Conservation (phyloP, 768 basidiomycete genomes). For the Aureoboletus auriporus region DNA sequence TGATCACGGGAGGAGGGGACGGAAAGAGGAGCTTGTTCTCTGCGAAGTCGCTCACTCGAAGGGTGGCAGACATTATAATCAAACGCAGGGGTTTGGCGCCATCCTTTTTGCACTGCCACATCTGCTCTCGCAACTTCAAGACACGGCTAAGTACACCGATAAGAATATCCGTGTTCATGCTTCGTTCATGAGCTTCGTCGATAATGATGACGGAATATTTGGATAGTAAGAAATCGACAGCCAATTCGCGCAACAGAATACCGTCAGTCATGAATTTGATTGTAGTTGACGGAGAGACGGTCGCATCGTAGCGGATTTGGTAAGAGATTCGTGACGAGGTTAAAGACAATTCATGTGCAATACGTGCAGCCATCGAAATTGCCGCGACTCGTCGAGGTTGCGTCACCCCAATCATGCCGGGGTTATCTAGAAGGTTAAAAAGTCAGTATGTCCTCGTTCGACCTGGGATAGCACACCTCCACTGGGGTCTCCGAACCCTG, state of each 20-base stretch:
- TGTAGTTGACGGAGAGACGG: slow-evolving; percentile 80
- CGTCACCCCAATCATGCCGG: slow-evolving; percentile 97
- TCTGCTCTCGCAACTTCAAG: slow-evolving; percentile 79
- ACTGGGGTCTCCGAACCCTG: slow-evolving; percentile 81
- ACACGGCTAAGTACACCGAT: slow-evolving; percentile 97
- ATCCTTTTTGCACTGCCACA: slow-evolving; percentile 80
- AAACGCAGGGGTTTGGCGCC: slow-evolving; percentile 82
- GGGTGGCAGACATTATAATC: slow-evolving; percentile 98
- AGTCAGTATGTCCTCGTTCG: slow-evolving; percentile 1
- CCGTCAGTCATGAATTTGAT: slow-evolving; percentile 99
- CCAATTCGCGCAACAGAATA: slow-evolving; percentile 88
- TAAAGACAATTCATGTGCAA: slow-evolving; percentile 88
- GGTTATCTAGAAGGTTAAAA: slow-evolving; percentile 63
- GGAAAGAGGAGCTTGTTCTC: slow-evolving; percentile 81
- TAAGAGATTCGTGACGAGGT: slow-evolving; percentile 83
- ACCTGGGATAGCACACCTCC: slow-evolving; percentile 53
- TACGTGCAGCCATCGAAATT: slow-evolving; percentile 91
- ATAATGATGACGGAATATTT: slow-evolving; percentile 95
- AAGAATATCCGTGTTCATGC: slow-evolving; percentile 96
- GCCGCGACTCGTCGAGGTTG: slow-evolving; percentile 98
- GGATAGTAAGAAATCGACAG: slow-evolving; percentile 87
- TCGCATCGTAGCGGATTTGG: slow-evolving; percentile 96
- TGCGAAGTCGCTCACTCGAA: slow-evolving; percentile 89
- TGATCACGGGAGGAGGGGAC: slow-evolving; percentile 85
- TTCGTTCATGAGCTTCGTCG: slow-evolving; percentile 97